These are phyloP conservation scores for Murraya koenigii DNA, from an alignment of 345 rosid species.

Conservation along the genomic window DNA sequence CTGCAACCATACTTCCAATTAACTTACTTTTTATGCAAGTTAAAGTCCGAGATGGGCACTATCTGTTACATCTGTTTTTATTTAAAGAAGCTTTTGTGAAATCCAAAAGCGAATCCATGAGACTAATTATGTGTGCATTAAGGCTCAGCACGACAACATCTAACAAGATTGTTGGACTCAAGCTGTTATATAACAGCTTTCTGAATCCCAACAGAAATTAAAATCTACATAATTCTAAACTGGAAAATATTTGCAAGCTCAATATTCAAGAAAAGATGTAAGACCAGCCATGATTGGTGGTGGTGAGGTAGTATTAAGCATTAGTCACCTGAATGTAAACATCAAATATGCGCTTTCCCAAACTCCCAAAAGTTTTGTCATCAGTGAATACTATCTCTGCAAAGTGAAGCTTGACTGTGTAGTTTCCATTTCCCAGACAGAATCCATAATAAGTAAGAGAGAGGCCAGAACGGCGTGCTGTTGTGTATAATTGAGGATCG, in stretches of 20 bases:
- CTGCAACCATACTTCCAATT: conserved; percentile 20
- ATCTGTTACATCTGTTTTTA: no score
- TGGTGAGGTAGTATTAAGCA: no score
- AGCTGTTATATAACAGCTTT: no score
- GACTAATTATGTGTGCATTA: no score
- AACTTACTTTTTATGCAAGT: not conserved
- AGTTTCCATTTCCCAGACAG: conserved; percentile 43
- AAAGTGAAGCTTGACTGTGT: conserved; percentile 69
- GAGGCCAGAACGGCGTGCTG: conserved; percentile 40
- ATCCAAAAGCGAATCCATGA: no score
- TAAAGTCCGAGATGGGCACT: no score
- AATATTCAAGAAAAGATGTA: not conserved
- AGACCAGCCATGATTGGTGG: not conserved
- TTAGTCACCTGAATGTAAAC: conserved; percentile 58
- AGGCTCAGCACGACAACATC: no score
- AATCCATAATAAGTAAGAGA: conserved; percentile 49
- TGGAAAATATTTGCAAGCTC: no score
- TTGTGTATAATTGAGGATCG: conserved; percentile 30
- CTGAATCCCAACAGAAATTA: no score
- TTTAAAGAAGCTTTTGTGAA: no score
- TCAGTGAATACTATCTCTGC: conserved; percentile 57
- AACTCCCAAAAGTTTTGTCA: conserved; percentile 28
- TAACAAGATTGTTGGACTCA: no score
- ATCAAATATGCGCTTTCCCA: conserved; percentile 63
- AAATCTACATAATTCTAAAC: no score